Evolutionary conservation across 495 filamentous ascomycete species (phyloP).

Genomic region (Tuber microsphaerosporum): DNA sequence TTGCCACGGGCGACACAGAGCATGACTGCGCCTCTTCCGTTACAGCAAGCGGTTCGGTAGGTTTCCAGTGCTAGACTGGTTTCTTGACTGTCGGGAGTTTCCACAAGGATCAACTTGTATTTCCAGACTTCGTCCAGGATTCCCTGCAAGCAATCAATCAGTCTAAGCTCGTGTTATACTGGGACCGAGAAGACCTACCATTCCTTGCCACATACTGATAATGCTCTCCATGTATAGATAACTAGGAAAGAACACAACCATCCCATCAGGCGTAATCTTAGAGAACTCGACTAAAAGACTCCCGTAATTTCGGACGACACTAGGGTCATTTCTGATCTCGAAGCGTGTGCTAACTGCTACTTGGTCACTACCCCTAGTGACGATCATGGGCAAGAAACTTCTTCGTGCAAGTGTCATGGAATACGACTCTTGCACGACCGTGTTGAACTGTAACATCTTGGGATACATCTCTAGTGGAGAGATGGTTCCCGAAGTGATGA

Average conservation of each 20-base stretch:
- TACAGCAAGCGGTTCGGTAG: constrained; percentile 93
- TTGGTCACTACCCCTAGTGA: constrained; percentile 91
- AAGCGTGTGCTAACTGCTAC: constrained; percentile 83
- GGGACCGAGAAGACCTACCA: constrained; percentile 46
- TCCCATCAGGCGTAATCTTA: constrained; percentile 88
- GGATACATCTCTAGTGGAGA: constrained; percentile 98
- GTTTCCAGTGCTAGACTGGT: constrained; percentile 93
- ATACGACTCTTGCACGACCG: constrained; percentile 93
- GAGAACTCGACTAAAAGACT: constrained; percentile 86
- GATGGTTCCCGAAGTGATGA: constrained; percentile 96
- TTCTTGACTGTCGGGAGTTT: constrained; percentile 95
- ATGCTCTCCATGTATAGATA: constrained; percentile 99
- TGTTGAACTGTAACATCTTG: constrained; percentile 88
- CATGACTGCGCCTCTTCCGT: constrained; percentile 86
- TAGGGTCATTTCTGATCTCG: constrained; percentile 87
- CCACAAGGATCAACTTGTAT: constrained; percentile 95
- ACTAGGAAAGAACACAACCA: constrained; percentile 98
- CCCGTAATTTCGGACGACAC: constrained; percentile 92
- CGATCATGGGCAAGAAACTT: constrained; percentile 95
- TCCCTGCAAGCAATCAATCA: constrained; percentile 43
- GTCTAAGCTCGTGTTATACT: background rate
- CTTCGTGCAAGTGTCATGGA: constrained; percentile 91
- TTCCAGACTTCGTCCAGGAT: constrained; percentile 98
- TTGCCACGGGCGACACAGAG: constrained; percentile 95
- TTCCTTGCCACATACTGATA: constrained; percentile 97